Evolutionary conservation across 805 yeast genomes (phyloP).

Genomic region (Scheffersomyces lignosus): DNA sequence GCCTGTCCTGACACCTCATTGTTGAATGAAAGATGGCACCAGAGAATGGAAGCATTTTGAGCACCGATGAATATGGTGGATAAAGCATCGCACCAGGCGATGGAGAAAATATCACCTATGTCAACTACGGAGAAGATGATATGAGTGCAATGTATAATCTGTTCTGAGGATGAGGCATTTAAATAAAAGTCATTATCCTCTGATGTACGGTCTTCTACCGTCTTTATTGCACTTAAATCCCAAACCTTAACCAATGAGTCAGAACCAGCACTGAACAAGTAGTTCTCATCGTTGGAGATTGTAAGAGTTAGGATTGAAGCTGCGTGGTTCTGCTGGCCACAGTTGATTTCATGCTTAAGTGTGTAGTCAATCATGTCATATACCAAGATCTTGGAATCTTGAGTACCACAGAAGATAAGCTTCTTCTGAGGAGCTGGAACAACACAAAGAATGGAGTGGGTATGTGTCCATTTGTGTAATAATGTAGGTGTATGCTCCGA

Average conservation of each 20-base stretch:
- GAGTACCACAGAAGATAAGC: constrained; percentile 85
- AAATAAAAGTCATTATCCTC: not conserved
- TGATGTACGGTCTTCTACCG: not conserved
- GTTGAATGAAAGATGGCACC: constrained; percentile 45
- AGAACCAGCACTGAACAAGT: constrained; percentile 80
- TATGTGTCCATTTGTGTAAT: constrained; percentile 72
- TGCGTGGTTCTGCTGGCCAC: constrained; percentile 52
- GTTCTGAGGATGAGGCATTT: constrained; percentile 7
- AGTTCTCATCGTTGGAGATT: constrained; percentile 52
- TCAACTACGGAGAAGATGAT: constrained; percentile 83
- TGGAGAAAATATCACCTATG: constrained; percentile 89
- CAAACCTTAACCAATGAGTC: constrained; percentile 89
- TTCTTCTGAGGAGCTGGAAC: constrained; percentile 58
- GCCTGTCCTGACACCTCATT: not conserved
- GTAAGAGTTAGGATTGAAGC: constrained; percentile 76
- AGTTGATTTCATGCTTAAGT: constrained; percentile 43
- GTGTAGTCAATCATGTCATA: constrained; percentile 68
- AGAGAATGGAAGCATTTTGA: constrained; percentile 86
- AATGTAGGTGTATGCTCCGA: constrained; percentile 6
- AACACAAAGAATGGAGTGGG: constrained; percentile 71
- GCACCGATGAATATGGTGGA: constrained; percentile 80
- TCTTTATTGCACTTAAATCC: constrained; percentile 49
- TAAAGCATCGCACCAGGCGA: constrained; percentile 62
- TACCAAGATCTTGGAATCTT: constrained; percentile 74
- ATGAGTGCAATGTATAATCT: constrained; percentile 42